A percentile compares a stretch with the other conserved stretches of the same genome.
These are phyloP conservation scores for Xylaria hypoxylon DNA, from an alignment of 2,329 filamentous ascomycete species.

Conservation along the genomic window DNA sequence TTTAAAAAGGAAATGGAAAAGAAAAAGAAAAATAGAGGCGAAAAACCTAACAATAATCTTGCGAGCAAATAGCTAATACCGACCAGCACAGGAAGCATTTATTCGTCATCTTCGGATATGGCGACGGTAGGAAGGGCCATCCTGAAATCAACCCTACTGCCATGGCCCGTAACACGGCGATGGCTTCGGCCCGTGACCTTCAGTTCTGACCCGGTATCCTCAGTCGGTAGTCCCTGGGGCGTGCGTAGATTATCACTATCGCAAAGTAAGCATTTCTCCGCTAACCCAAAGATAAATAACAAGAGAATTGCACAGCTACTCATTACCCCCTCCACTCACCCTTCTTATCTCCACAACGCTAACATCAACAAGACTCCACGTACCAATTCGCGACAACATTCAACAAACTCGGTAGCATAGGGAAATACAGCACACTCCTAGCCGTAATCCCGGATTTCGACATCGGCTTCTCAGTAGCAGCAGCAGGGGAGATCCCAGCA, in stretches of 20 bases:
- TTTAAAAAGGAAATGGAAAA: no score
- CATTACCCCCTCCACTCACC: no score
- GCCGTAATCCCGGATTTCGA: slow-evolving; percentile 53
- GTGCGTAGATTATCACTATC: slow-evolving; percentile 47
- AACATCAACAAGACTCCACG: slow-evolving; percentile 36
- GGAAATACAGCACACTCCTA: slow-evolving; percentile 49
- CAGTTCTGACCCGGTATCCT: slow-evolving; percentile 48
- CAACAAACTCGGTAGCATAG: slow-evolving; percentile 52
- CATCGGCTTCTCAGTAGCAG: slow-evolving; percentile 51
- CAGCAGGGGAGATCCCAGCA: slow-evolving; percentile 48
- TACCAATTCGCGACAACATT: slow-evolving; percentile 50
- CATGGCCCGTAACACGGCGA: slow-evolving; percentile 49
- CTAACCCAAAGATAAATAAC: no score
- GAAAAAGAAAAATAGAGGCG: no score
- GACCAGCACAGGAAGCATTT: slow-evolving; percentile 52
- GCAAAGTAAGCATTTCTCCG: slow-evolving; percentile 32
- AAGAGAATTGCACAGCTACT: no score
- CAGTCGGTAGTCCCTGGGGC: slow-evolving; percentile 52
- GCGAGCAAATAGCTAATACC: not conserved
- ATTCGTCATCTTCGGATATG: slow-evolving; percentile 49
- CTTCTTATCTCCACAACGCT: no score
- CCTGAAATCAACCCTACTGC: slow-evolving; percentile 49
- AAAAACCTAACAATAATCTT: not conserved
- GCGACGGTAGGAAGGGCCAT: slow-evolving; percentile 50
- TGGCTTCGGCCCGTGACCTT: slow-evolving; percentile 51